A percentile compares a stretch with the other conserved stretches of the same genome.
phyloP scores from a whole-genome alignment of 139 green algal species.

The Chlorella vulgaris region DNA sequence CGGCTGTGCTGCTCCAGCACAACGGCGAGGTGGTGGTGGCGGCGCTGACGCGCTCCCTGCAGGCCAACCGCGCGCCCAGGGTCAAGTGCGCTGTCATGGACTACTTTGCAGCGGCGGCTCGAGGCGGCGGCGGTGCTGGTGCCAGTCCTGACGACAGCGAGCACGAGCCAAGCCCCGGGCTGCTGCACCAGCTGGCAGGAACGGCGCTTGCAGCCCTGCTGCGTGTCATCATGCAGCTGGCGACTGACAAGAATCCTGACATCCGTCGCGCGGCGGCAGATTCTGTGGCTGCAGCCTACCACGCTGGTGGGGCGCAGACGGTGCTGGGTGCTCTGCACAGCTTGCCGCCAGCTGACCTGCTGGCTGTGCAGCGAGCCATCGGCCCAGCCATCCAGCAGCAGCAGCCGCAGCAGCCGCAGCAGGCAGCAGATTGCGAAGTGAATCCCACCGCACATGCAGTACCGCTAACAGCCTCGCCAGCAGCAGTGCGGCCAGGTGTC shows the following conservation, averaged over 20 bases:
- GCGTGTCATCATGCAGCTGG: conserved; percentile 38
- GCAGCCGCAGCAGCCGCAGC: conserved; percentile 5
- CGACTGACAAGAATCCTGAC: conserved; percentile 60
- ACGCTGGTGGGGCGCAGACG: conserved; percentile 7
- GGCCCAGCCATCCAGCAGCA: conserved; percentile 14
- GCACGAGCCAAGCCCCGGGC: background rate
- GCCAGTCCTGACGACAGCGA: background rate
- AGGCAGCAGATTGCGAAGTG: background rate
- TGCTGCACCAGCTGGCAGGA: conserved; percentile 28
- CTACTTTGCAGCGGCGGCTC: conserved; percentile 36
- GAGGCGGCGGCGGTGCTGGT: background rate
- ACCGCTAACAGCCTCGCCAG: too few species aligned
- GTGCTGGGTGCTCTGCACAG: conserved; percentile 24
- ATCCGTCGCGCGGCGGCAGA: conserved; percentile 51
- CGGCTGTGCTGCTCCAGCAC: conserved; percentile 19
- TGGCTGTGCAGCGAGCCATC: conserved; percentile 44
- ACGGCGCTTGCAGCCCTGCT: conserved; percentile 39
- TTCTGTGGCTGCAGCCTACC: conserved; percentile 43
- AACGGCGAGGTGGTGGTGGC: conserved; percentile 52
- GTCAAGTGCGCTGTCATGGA: conserved; percentile 63
- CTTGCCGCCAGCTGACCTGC: conserved; percentile 23
- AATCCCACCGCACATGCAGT: too few species aligned
- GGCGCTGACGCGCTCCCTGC: conserved; percentile 50
- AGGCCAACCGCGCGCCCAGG: conserved; percentile 46
- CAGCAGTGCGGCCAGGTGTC: background rate